Evolutionary conservation across 2,329 filamentous ascomycete species (phyloP), one percentile per base, ranked within the genome.

Genomic region (Grosmannia clavigera): DNA sequence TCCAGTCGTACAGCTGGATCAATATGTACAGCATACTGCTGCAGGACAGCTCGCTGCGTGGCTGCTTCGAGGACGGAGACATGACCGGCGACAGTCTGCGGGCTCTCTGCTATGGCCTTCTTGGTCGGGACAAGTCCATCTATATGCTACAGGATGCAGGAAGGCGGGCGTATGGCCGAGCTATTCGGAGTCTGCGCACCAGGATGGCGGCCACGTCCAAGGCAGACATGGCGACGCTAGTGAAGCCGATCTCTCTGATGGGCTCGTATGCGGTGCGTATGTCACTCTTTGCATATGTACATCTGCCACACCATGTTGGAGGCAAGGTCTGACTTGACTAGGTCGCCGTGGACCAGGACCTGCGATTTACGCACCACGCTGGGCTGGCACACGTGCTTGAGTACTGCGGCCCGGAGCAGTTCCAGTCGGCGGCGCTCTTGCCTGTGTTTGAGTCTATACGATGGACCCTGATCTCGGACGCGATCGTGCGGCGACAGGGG

Each of bases 1-100:
- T 68, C 51, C 62, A 65, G 22, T 63, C 67, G 11, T 68, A 68
- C 38, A 65, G 66, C 46, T 68, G 67, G 67, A 67, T 67, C 60
- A 67, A 67, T 61, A 67, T 68, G 63, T 66, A 67, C 63, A 68
- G 67, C 52, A 63, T 67, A 11, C 61, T 68, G 56, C 58, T 68
- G 33, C 65, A 67, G 35, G 66, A 68, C 57, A 50, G 62, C 6
- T 55, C 64, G 12, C 58, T 67, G 35, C 65, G 63, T 14, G 56
- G 59, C 55, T 60, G 62, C 16, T 63, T 67, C 35, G 53, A 59
- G 29, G 57, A 62, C 31, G 60, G 60, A n/a, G 61, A 63, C 51
- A 58, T 68, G 60, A 60, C 62, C 3, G 61, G 64, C 16, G 63
- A 65, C 60, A 62, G 64, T 38, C 62, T 66, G 27, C 63, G 64